Conservation (phyloP, 805 yeast species). For the Barnettozyma vustinii region DNA sequence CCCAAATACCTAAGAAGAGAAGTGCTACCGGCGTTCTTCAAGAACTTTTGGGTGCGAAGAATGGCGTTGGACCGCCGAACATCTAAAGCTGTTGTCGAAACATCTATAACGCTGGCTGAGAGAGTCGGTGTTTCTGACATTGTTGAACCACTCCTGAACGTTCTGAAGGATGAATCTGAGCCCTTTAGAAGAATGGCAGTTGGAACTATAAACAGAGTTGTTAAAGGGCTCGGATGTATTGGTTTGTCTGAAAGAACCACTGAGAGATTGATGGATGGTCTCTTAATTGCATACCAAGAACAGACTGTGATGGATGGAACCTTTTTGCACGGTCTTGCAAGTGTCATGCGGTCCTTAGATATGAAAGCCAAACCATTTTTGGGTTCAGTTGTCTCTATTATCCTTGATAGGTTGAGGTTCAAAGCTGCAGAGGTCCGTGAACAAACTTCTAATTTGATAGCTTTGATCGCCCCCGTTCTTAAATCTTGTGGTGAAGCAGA, state of each 20-base stretch:
- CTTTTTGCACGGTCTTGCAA: conserved; percentile 58
- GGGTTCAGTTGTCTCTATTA: conserved; percentile 63
- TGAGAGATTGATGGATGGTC: conserved; percentile 69
- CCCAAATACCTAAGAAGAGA: conserved; percentile 43
- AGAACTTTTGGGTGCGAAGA: conserved; percentile 77
- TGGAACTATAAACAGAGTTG: conserved; percentile 57
- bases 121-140: conserved; percentile 62
- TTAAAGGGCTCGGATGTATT: conserved; percentile 43
- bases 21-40: conserved; percentile 57
- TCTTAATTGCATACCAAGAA: conserved; percentile 75
- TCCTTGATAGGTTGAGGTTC: conserved; percentile 68
- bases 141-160: conserved; percentile 49
- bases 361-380: conserved; percentile 63
- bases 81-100: conserved; percentile 58
- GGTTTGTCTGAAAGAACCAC: conserved; percentile 61
- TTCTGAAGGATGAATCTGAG: conserved; percentile 79
- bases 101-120: conserved; percentile 61
- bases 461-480: conserved; percentile 60
- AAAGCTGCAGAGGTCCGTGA: conserved; percentile 69
- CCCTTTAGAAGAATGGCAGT: conserved; percentile 74
- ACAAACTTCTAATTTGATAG: conserved; percentile 76
- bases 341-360: conserved; percentile 58
- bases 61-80: conserved; percentile 62
- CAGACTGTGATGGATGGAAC: conserved; percentile 54
- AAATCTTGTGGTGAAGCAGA: conserved; percentile 59